These are phyloP conservation scores for Calonectria pauciramosa DNA, from an alignment of 2,329 filamentous ascomycete species.

Conservation along the genomic window DNA sequence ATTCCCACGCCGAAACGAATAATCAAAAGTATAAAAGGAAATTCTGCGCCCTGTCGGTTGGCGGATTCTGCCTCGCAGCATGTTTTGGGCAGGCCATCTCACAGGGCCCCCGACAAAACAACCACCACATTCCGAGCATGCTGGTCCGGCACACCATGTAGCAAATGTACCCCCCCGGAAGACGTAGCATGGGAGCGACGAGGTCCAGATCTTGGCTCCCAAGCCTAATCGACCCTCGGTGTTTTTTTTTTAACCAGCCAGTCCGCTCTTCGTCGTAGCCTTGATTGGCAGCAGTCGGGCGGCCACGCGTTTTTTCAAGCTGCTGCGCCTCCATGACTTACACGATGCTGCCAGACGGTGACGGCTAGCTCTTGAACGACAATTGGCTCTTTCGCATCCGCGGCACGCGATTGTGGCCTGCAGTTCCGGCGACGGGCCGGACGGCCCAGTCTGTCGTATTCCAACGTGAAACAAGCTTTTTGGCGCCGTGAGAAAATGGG, in stretches of 20 bases:
- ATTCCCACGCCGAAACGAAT: constrained; percentile 8
- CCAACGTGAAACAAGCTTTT: constrained; percentile 21
- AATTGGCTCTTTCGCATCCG: constrained; percentile 4
- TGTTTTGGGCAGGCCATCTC: not conserved
- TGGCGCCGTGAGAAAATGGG: constrained; percentile 5
- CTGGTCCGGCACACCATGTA: not conserved
- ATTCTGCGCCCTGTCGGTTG: not conserved
- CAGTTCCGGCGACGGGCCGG: constrained; percentile 18
- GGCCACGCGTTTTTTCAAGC: constrained; percentile 4
- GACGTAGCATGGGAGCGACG: not conserved
- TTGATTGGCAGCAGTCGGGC: not conserved
- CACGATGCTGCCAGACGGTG: not conserved
- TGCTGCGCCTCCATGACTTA: constrained; percentile 23
- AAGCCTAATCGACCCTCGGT: not conserved
- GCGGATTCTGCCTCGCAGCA: not conserved
- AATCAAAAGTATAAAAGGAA: not conserved
- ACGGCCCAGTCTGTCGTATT: constrained; percentile 20
- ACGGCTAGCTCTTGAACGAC: not conserved
- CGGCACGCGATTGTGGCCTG: constrained; percentile 14
- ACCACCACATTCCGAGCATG: not conserved
- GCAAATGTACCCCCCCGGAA: not conserved
- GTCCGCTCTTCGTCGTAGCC: not conserved
- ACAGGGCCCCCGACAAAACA: not conserved
- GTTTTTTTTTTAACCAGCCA: not conserved
- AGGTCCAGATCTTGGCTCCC: constrained; percentile 5